Evolutionary conservation across 805 yeast species (phyloP).

Genomic region (Kodamaea jinghongensis): DNA sequence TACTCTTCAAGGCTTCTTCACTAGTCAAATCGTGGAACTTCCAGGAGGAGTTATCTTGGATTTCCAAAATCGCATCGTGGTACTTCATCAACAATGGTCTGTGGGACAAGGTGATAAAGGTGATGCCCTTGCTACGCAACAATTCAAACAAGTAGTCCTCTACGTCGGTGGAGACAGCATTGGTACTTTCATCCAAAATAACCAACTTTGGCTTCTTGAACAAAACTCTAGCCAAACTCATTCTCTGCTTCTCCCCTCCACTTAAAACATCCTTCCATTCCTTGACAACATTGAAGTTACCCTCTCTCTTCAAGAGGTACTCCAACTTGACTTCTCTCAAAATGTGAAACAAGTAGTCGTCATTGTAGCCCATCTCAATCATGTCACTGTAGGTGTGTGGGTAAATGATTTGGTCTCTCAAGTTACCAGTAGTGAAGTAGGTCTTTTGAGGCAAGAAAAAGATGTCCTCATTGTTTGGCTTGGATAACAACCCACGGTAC

Average conservation of each 20-base stretch:
- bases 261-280: constrained; percentile 91
- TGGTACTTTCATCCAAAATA: constrained; percentile 89
- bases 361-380: constrained; percentile 68
- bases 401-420: constrained; percentile 88
- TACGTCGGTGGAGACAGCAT: constrained; percentile 85
- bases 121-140: constrained; percentile 65
- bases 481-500: constrained; percentile 76
- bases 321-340: constrained; percentile 76
- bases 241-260: constrained; percentile 95
- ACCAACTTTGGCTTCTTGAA: constrained; percentile 80
- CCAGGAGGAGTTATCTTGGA: constrained; percentile 47
- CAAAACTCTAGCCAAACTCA: constrained; percentile 81
- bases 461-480: constrained; percentile 68
- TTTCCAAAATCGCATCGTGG: constrained; percentile 72
- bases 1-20: constrained; percentile 60
- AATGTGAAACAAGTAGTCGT: constrained; percentile 63
- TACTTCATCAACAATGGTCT: constrained; percentile 81
- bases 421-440: constrained; percentile 77
- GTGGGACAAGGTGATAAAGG: constrained; percentile 79
- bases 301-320: constrained; percentile 69
- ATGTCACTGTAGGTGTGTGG: constrained; percentile 79
- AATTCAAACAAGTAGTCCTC: constrained; percentile 83
- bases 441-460: constrained; percentile 83
- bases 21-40: constrained; percentile 60
- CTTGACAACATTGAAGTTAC: constrained; percentile 50